Evolutionary conservation across 768 basidiomycete species (phyloP).

Genomic region (Ramaria sp.): DNA sequence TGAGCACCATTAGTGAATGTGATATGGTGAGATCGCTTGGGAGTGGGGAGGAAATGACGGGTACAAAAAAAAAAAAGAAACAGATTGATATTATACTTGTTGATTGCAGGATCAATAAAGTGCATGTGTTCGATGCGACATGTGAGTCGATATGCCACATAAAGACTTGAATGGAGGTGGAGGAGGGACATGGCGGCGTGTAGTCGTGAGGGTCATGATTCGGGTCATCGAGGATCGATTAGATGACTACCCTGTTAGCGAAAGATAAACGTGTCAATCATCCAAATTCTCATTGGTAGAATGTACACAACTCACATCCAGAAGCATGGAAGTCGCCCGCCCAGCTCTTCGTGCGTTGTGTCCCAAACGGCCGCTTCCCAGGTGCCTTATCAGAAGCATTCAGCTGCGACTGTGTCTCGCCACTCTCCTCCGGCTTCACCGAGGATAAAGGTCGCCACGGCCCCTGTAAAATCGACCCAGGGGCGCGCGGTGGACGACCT

Average conservation of each 20-base stretch:
- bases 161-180: neutral
- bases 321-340: constrained; percentile 54
- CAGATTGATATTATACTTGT: neutral
- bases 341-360: constrained; percentile 58
- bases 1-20: neutral
- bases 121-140: neutral
- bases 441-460: constrained; percentile 1
- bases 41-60: neutral
- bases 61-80: neutral
- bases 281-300: neutral
- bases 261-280: too few species aligned
- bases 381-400: neutral
- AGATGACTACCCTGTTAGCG: too few species aligned
- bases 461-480: constrained; percentile 5
- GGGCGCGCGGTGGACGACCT: constrained; percentile 2
- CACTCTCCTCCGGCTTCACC: neutral
- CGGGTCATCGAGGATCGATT: neutral
- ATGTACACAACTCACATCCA: constrained; percentile 31
- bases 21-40: neutral
- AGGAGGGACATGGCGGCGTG: constrained; percentile 1
- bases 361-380: constrained; percentile 23
- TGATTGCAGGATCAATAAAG: neutral
- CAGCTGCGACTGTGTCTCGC: neutral
- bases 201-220: neutral
- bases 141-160: neutral